These are phyloP conservation scores for Aschersonia sp. DNA, from an alignment of 2,329 filamentous ascomycete genomes.

Conservation along the genomic window DNA sequence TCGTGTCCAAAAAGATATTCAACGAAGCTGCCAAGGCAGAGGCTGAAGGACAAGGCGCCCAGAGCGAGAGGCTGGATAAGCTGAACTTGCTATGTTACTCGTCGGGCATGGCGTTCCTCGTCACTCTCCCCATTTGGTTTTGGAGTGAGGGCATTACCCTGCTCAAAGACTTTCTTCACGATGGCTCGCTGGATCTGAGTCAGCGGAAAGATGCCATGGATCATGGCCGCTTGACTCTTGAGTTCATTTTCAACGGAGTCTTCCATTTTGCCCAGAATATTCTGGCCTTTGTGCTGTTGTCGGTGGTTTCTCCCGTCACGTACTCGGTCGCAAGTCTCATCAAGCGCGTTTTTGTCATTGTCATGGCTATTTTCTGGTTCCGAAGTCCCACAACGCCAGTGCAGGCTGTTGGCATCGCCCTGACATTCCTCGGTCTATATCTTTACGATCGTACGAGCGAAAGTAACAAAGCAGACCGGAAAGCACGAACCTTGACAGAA, in stretches of 20 bases:
- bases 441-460: constrained; percentile 89
- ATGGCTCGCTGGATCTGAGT: constrained; percentile 57
- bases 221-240: constrained; percentile 59
- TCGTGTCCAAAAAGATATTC: constrained; percentile 95
- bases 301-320: constrained; percentile 88
- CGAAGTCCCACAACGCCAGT: constrained; percentile 71
- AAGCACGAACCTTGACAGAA: constrained; percentile 50
- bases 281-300: constrained; percentile 81
- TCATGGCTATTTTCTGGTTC: constrained; percentile 93
- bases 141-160: constrained; percentile 76
- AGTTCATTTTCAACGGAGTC: constrained; percentile 92
- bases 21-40: constrained; percentile 84
- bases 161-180: constrained; percentile 61
- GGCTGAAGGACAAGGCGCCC: constrained; percentile 48
- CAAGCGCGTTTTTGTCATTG: constrained; percentile 94
- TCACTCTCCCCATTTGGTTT: constrained; percentile 86
- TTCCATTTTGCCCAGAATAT: constrained; percentile 97
- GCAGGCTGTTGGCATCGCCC: constrained; percentile 70
- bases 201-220: constrained; percentile 53
- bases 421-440: constrained; percentile 88
- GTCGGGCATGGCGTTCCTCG: constrained; percentile 78
- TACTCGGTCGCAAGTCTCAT: constrained; percentile 94
- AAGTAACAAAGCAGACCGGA: constrained; percentile 74
- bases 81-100: constrained; percentile 94
- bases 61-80: constrained; percentile 79